A percentile compares a stretch with the other conserved stretches of the same genome.
phyloP scores from a whole-genome alignment of 495 filamentous ascomycete species.

The Chaetomium tenue region DNA sequence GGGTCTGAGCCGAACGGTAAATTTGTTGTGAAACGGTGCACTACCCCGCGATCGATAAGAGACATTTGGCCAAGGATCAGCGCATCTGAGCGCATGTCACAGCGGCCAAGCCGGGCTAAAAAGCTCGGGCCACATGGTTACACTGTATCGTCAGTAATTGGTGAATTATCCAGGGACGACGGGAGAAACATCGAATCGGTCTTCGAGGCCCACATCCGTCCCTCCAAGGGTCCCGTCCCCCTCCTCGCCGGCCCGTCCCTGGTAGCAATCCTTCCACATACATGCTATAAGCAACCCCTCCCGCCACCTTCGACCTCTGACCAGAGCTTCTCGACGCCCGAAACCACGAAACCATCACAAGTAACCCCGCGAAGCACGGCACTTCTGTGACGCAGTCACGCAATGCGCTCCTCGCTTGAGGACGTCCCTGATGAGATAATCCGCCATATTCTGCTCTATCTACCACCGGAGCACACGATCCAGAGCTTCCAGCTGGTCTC shows the following conservation, averaged over 20 bases:
- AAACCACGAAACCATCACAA: not conserved
- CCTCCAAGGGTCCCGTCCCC: not conserved
- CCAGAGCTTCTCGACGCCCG: not conserved
- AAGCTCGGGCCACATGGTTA: conserved; percentile 11
- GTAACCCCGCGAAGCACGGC: not conserved
- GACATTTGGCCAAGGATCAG: conserved; percentile 5
- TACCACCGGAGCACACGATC: conserved; percentile 55
- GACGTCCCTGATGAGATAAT: conserved; percentile 72
- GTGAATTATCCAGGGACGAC: too few species aligned
- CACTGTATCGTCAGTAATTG: too few species aligned
- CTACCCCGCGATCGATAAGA: conserved; percentile 28
- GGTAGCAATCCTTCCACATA: not conserved
- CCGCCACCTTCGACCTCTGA: not conserved
- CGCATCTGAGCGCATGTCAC: not conserved
- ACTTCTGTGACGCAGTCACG: conserved; percentile 1
- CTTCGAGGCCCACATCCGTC: too few species aligned
- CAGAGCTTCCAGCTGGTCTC: conserved; percentile 56
- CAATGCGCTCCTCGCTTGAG: conserved; percentile 35
- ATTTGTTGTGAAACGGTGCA: conserved; percentile 22
- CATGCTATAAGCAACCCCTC: not conserved
- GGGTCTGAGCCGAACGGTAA: conserved; percentile 19
- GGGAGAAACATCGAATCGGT: too few species aligned
- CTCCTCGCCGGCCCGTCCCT: not conserved
- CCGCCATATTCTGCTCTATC: conserved; percentile 61
- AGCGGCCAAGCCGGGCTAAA: not conserved